These are phyloP conservation scores for Durotheca rogersii DNA, from an alignment of 495 filamentous ascomycete genomes.

Conservation along the genomic window DNA sequence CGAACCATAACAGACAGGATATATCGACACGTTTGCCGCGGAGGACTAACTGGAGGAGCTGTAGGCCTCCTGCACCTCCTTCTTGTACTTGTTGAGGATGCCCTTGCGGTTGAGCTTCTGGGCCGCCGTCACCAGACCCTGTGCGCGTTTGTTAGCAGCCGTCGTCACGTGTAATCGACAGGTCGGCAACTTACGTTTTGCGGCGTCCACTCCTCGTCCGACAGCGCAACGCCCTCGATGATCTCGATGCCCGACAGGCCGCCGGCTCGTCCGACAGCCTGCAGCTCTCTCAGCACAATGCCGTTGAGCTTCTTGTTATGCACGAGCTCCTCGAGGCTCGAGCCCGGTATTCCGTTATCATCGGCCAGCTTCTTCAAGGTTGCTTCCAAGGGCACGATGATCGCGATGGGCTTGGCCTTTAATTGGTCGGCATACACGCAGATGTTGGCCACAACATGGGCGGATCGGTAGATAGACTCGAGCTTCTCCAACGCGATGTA, in stretches of 20 bases:
- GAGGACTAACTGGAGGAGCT: conserved; percentile 34
- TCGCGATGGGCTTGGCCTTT: conserved; percentile 84
- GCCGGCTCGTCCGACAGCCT: conserved; percentile 69
- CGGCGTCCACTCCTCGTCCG: conserved; percentile 96
- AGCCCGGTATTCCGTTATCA: conserved; percentile 68
- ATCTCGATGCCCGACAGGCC: conserved; percentile 86
- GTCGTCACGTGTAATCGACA: background rate
- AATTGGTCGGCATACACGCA: conserved; percentile 84
- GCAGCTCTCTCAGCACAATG: conserved; percentile 80
- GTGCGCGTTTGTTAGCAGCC: conserved; percentile 29
- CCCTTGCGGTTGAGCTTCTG: conserved; percentile 74
- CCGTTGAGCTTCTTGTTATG: conserved; percentile 79
- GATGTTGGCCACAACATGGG: conserved; percentile 86
- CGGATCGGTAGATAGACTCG: conserved; percentile 88
- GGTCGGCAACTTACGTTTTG: conserved; percentile 72
- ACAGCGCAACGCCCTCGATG: conserved; percentile 86
- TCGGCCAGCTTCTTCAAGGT: conserved; percentile 81
- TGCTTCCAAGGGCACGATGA: conserved; percentile 87
- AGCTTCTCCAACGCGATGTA: conserved; percentile 99
- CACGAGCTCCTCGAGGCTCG: conserved; percentile 72
- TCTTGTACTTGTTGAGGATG: conserved; percentile 65
- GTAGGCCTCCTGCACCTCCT: conserved; percentile 64
- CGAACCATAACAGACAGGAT: background rate
- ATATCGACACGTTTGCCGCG: background rate
- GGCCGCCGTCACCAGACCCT: conserved; percentile 70